A percentile compares a stretch with the other conserved stretches of the same genome.
phyloP scores from a whole-genome alignment of 2,329 filamentous ascomycete genomes.

The Teratosphaeria gauchensis region DNA sequence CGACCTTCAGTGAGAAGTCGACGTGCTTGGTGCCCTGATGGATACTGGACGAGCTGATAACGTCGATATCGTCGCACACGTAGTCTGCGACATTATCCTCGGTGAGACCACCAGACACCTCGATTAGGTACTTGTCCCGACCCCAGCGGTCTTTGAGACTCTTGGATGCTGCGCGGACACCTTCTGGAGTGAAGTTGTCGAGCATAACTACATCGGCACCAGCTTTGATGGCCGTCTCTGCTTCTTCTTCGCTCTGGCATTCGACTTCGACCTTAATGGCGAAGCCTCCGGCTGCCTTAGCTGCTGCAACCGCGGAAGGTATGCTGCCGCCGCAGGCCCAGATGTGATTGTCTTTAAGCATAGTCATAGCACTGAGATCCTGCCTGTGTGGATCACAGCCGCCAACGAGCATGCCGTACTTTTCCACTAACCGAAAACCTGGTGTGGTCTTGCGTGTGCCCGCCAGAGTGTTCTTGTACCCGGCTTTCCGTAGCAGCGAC shows the following conservation, averaged over 20 bases:
- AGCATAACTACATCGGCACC: constrained; percentile 96
- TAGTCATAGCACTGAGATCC: constrained; percentile 84
- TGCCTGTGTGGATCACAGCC: constrained; percentile 87
- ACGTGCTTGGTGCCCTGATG: constrained; percentile 91
- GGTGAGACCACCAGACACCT: constrained; percentile 85
- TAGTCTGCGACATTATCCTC: constrained; percentile 74
- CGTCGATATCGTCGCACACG: constrained; percentile 77
- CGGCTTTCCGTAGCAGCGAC: constrained; percentile 46
- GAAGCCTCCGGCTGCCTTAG: constrained; percentile 77
- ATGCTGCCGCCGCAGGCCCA: constrained; percentile 80
- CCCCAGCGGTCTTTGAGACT: constrained; percentile 73
- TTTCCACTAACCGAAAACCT: constrained; percentile 89
- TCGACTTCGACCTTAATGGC: constrained; percentile 93
- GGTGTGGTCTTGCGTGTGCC: constrained; percentile 96
- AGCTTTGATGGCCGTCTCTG: constrained; percentile 79
- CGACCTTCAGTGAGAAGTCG: constrained; percentile 91
- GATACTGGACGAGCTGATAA: constrained; percentile 91
- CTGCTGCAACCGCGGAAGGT: constrained; percentile 71
- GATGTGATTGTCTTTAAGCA: constrained; percentile 98
- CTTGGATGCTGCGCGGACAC: constrained; percentile 63
- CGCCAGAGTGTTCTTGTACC: constrained; percentile 76
- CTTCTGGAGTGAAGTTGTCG: constrained; percentile 82
- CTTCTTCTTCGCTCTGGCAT: constrained; percentile 78
- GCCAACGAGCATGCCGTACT: constrained; percentile 94
- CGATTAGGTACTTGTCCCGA: constrained; percentile 59